Conservation (phyloP, 2,329 filamentous ascomycete genomes). For the Colletotrichum siamense region DNA sequence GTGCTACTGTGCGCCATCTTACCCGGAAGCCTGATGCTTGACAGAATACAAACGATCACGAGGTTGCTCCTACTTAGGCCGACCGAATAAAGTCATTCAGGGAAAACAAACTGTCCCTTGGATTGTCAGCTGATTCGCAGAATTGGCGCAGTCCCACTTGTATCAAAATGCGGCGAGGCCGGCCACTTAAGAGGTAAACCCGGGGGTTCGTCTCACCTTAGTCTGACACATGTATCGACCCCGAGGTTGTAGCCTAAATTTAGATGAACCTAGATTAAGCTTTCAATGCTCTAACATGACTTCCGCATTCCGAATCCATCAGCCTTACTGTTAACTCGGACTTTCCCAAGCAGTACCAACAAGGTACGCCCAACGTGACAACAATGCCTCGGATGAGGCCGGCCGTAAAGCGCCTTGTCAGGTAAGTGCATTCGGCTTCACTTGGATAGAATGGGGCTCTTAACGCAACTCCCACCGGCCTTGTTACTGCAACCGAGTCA, state of each 20-base stretch:
- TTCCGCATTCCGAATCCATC: not conserved
- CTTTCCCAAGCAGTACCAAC: not conserved
- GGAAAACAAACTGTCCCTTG: not conserved
- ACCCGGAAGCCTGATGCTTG: not conserved
- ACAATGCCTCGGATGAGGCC: not conserved
- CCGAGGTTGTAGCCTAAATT: not conserved
- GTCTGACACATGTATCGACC: not conserved
- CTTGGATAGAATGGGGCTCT: not conserved
- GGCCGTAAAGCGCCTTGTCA: not conserved
- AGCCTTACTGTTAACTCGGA: not conserved
- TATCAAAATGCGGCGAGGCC: not conserved
- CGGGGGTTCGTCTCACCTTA: not conserved
- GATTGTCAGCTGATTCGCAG: not conserved
- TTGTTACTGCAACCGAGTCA: not conserved
- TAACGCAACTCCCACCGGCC: not conserved
- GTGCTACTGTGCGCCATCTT: not conserved
- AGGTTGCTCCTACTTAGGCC: not conserved
- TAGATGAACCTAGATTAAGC: not conserved
- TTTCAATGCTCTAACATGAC: not conserved
- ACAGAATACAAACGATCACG: not conserved
- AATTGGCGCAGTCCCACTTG: not conserved
- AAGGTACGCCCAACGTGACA: not conserved
- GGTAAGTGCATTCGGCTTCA: not conserved
- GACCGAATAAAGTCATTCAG: not conserved
- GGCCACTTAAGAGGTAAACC: not conserved